Evolutionary conservation across 352 stramenopile species (phyloP), one percentile per base, ranked within the genome.

Genomic region (Phytophthora fragariaefolia): DNA sequence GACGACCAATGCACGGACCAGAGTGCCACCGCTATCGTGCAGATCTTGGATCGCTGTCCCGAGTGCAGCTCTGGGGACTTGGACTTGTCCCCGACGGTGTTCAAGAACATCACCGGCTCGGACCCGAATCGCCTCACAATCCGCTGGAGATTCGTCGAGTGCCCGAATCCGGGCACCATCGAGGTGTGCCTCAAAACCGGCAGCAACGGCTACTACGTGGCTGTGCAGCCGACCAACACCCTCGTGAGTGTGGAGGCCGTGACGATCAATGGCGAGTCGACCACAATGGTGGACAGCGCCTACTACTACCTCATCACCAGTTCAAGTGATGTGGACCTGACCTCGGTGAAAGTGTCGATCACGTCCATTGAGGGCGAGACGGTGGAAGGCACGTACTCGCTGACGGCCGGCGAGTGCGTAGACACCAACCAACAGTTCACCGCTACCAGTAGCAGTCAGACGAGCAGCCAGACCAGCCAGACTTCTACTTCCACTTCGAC

Each of bases 11-110:
- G 83, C 50, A 26, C 55, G n/a, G 68, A 82, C 64, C 71, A 77
- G 48, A 74, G 63, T 30, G 69, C 58, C 13, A 79, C 65, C 0
- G 66, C 81, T 46, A 57, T 90, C 36, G 73, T 89, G 30, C 72
- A 92, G 46, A 85, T 92, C 57, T 64, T 88, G 32, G 82, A 92
- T 59, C 80, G 80, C 0, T 92, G 83, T 36, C 83, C 83, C 2
- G 83, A 92, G 56, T 92, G 83, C 68, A 80, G 69, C 49, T 64
- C 76, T 2, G 83, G 83, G 24, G 83, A 89, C 54, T 55, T 92
- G 32, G 83, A 92, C 40, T 57, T 92, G 55, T 90, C 81, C 26
- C 79, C 81, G n/a, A 78, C 71, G 0, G 80, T 92, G 24, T 90
- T 89, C 66, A 76, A 71, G 53, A 73, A 73, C 20, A 76, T 92